Evolutionary conservation across 2,329 filamentous ascomycete species (phyloP), one percentile per base, ranked within the genome.

Genomic region (Venturia carpophila): DNA sequence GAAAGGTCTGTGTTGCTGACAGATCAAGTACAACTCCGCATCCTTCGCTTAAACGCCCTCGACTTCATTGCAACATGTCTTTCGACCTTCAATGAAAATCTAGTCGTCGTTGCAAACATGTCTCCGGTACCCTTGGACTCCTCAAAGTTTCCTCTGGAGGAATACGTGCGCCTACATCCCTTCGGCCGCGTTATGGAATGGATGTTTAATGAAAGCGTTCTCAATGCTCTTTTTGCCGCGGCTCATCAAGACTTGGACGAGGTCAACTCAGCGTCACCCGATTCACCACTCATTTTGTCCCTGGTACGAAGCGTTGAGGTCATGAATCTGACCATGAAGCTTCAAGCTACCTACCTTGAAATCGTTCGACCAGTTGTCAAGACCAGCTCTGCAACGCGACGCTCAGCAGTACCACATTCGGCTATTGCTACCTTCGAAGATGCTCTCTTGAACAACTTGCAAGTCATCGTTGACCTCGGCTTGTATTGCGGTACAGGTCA

Each of bases 111-210:
- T 70, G 89, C 90, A 47, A 95, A 91, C 73, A 84, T 89, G 71
- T 89, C 90, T 1, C 88, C 84, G 67, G 81, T 95, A 39, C 80
- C 84, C 34, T 86, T 96, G 19, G 92, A 97, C 73, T 78, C 83
- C 11, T 84, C 89, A 19, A 83, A 83, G 52, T 83, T 90, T 4
- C 88, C 90, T 65, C 80, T 97, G 5, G 85, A 87, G 62, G 83
- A 84, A 6, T 99, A 99, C 73, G 86, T 94, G 66, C 85, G 87
- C 30, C 83, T 96, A 64, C 95, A 99, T 76, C 93, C 95, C 0
- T 99, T 97, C 72, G 87, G 90, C 3, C 86, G 95, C 66, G 88
- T 96, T 19, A 97, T 97, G 90, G 94, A 99, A 73, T 97, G 94
- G 92, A 85, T 99, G 76, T 96, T 96, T 76, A 97, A 96, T 73